A percentile compares a stretch with the other conserved stretches of the same genome.
These are phyloP conservation scores for Kalanchoe fedtschenkoi DNA, from an alignment of 164 flowering plant genomes.

Conservation along the genomic window DNA sequence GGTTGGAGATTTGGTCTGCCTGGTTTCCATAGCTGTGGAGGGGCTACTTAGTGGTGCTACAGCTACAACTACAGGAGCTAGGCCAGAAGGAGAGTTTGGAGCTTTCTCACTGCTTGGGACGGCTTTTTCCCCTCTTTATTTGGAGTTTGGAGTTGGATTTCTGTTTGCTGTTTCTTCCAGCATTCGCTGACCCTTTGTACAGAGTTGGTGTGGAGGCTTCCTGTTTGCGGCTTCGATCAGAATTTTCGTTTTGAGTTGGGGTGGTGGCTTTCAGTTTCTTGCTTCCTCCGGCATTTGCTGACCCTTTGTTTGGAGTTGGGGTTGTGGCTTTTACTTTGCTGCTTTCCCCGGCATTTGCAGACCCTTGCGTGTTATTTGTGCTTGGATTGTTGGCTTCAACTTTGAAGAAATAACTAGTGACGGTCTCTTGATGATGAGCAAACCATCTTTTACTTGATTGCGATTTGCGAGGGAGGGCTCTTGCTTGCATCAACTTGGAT, in stretches of 20 bases:
- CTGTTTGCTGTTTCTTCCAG: not conserved
- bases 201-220: too few relatives aligned
- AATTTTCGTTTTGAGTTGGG: too few relatives aligned
- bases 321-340: constrained; percentile 10
- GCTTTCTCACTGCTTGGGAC: not conserved
- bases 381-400: not conserved
- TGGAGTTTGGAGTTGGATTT: not conserved
- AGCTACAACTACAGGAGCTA: too few relatives aligned
- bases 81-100: not conserved
- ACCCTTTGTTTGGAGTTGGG: constrained; percentile 3
- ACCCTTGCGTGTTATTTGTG: not conserved
- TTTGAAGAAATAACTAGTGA: constrained; percentile 2
- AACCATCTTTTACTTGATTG: not conserved
- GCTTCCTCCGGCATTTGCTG: constrained; percentile 6
- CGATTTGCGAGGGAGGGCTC: not conserved
- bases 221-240: too few relatives aligned
- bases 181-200: not conserved
- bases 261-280: constrained; percentile 10
- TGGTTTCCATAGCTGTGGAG: not conserved
- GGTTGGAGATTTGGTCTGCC: not conserved
- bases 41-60: too few relatives aligned
- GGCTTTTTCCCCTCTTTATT: not conserved
- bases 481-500: constrained; percentile 10
- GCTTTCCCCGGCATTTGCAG: constrained; percentile 6
- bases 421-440: constrained; percentile 4